Evolutionary conservation across 139 green algal genomes (phyloP).

Genomic region (Deuterostichococcus epilithicus): DNA sequence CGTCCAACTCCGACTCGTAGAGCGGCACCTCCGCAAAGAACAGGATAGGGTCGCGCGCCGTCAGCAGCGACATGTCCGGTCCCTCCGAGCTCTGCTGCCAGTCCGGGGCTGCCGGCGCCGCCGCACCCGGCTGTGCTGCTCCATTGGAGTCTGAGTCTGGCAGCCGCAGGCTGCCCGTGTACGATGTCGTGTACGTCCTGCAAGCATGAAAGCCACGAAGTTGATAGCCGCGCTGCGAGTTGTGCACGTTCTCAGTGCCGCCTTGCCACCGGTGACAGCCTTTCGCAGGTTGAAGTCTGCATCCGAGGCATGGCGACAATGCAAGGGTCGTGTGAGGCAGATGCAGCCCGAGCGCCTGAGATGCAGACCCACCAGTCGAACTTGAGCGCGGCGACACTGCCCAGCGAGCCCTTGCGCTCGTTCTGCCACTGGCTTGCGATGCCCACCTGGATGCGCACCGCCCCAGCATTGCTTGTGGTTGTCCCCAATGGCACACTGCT

Average conservation of each 20-base stretch:
- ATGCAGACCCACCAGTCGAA: constrained; percentile 73
- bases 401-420: background rate
- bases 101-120: background rate
- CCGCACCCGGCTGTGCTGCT: background rate
- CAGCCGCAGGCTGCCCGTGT: constrained; percentile 43
- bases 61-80: constrained; percentile 72
- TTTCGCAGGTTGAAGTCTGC: background rate
- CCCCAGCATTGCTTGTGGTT: background rate
- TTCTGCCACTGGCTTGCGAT: constrained; percentile 18
- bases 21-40: constrained; percentile 81
- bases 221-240: background rate
- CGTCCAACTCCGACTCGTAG: constrained; percentile 91
- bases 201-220: background rate
- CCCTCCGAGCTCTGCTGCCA: constrained; percentile 25
- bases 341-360: background rate
- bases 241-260: background rate
- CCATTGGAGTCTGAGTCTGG: too few relatives aligned
- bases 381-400: constrained; percentile 46
- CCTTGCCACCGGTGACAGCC: background rate
- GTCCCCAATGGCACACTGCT: too few relatives aligned
- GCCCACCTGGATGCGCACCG: constrained; percentile 4
- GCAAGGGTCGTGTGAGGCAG: background rate
- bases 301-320: background rate
- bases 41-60: constrained; percentile 82
- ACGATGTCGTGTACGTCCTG: constrained; percentile 83